Conservation (phyloP, 495 filamentous ascomycete genomes). For the Symbiotaphrina buchneri region DNA sequence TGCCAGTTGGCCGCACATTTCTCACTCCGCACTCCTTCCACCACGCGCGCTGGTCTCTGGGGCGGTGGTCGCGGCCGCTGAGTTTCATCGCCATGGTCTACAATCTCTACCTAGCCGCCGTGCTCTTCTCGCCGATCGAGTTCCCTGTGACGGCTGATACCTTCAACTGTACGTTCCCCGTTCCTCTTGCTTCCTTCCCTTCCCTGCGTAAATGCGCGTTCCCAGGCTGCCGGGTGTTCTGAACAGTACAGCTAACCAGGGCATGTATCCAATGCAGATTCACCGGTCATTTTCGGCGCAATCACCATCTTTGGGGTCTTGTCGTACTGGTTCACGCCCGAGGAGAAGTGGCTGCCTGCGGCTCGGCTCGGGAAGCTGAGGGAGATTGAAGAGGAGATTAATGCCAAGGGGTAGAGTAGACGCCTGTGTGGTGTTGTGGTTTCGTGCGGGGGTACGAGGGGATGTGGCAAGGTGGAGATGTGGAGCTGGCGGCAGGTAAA, state of each 20-base stretch:
- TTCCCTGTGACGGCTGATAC: slow-evolving; percentile 21
- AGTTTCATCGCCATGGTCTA: slow-evolving; percentile 24
- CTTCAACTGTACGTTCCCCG: slow-evolving; percentile 16
- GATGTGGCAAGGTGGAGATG: too few relatives aligned
- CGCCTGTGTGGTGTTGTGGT: too few relatives aligned
- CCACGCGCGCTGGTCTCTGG: not conserved
- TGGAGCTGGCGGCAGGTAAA: too few relatives aligned
- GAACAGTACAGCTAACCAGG: too few relatives aligned
- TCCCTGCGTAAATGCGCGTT: too few relatives aligned
- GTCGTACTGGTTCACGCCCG: slow-evolving; percentile 24
- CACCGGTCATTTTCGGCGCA: slow-evolving; percentile 24
- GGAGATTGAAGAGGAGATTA: too few relatives aligned
- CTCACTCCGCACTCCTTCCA: slow-evolving; percentile 11
- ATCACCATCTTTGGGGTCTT: slow-evolving; percentile 23
- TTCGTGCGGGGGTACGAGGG: too few relatives aligned
- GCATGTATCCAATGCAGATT: too few relatives aligned
- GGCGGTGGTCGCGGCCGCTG: slow-evolving; percentile 17
- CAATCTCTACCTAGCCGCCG: slow-evolving; percentile 26
- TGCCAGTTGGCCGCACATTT: slow-evolving; percentile 23
- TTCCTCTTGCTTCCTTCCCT: not conserved
- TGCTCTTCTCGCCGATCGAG: slow-evolving; percentile 22
- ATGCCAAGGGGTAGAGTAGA: too few relatives aligned
- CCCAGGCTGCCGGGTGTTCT: too few relatives aligned
- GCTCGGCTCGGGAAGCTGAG: too few relatives aligned
- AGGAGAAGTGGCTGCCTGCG: slow-evolving; percentile 20